A percentile compares a stretch with the other conserved stretches of the same genome.
Evolutionary conservation across 306 rosid species (phyloP).

Genomic region (Oemleria cerasiformis): DNA sequence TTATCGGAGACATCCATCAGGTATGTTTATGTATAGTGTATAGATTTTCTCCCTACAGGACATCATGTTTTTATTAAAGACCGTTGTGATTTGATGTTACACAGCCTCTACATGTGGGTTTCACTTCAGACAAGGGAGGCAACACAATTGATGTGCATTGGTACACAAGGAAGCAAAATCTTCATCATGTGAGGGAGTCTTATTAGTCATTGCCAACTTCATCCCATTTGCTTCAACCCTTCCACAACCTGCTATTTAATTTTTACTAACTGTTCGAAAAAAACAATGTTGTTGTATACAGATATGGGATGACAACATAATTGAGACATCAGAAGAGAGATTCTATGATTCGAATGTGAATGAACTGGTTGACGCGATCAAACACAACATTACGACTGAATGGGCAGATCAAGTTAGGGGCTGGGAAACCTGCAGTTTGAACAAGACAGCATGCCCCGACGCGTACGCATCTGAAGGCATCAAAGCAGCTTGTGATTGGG

Average conservation of each 20-base stretch:
- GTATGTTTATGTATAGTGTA: slow-evolving; percentile 20
- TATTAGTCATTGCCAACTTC: background rate
- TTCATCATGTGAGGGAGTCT: slow-evolving; percentile 72
- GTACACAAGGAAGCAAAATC: slow-evolving; percentile 69
- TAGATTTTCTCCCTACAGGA: too few relatives aligned
- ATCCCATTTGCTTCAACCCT: background rate
- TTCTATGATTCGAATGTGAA: slow-evolving; percentile 44
- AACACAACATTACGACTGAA: slow-evolving; percentile 57
- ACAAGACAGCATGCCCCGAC: slow-evolving; percentile 52
- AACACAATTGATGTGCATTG: slow-evolving; percentile 63
- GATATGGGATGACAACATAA: slow-evolving; percentile 78
- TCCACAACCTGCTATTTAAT: background rate
- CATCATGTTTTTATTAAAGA: too few relatives aligned
- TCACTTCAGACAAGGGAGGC: slow-evolving; percentile 67
- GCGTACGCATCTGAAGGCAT: slow-evolving; percentile 73
- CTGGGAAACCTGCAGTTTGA: slow-evolving; percentile 65
- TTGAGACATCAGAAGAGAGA: slow-evolving; percentile 63
- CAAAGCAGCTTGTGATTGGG: slow-evolving; percentile 72
- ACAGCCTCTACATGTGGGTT: slow-evolving; percentile 93
- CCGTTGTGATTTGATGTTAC: background rate
- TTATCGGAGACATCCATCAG: slow-evolving; percentile 90
- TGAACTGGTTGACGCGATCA: slow-evolving; percentile 45
- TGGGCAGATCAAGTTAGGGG: slow-evolving; percentile 61
- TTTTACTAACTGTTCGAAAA: background rate
- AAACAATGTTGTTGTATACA: slow-evolving; percentile 8